Evolutionary conservation across 225 moss, liverwort and hornwort genomes (phyloP), one percentile per base, ranked within the genome.

Genomic region (Polytrichum formosum): DNA sequence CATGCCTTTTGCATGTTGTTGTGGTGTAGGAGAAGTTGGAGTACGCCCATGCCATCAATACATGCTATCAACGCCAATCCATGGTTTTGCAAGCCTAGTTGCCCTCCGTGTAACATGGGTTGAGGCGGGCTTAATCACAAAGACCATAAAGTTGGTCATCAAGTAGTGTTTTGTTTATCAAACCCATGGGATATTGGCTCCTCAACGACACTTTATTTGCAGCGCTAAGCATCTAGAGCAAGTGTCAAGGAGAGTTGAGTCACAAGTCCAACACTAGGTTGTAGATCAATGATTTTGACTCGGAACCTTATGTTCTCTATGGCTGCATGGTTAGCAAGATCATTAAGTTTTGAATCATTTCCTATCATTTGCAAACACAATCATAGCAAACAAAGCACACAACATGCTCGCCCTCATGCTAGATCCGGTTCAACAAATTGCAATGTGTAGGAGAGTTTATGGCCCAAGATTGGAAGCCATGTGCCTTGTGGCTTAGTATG

Each of bases 321-420:
- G 7, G 10, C 2, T 5, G 25, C 53, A 54, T 68, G 68, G 22
- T 26, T 9, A n/a, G 18, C 1, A 0, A 46, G n/a, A 55, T 22
- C 4, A 22, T 53, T 1, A 1, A 7, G 55, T 26, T 19, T 26
- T 55, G 6, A 7, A 19, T 18, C 23, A 7, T 6, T 68, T 25
- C 19, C 17, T 55, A n/a, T 17, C 37, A 8, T 68, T 68, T 53
- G 53, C 53, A 23, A 6, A 4, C 21, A 10, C 18, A 23, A 55
- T 6, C 18, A 2, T 2, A 8, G 9, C 1, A 0, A 1, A 5
- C 2, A 53, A 68, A 7, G 55, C 68, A 7, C 68, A 68, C 18
- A 46, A 68, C 8, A 68, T 68, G 68, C 18, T 68, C 7, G 26
- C 26, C 9, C 7, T 68, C 20, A 68, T 26, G 55, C 23, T 68